phyloP scores from a whole-genome alignment of 768 basidiomycete genomes.

The Termitomyces eurrhizus region DNA sequence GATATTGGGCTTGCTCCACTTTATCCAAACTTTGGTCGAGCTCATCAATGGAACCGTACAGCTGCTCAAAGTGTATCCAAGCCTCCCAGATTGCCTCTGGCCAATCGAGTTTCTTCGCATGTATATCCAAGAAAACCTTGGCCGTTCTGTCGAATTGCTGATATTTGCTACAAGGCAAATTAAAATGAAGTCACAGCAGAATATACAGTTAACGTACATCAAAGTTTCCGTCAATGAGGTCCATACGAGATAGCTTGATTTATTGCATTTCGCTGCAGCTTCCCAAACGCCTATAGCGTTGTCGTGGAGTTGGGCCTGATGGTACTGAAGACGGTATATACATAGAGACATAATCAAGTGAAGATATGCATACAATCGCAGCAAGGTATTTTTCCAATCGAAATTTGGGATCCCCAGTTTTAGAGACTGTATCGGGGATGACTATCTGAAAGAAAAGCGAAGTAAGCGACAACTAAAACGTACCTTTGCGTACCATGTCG shows the following conservation, averaged over 20 bases:
- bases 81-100: constrained; percentile 93
- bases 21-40: constrained; percentile 60
- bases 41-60: constrained; percentile 69
- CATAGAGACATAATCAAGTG: background rate
- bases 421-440: constrained; percentile 39
- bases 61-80: constrained; percentile 84
- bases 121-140: constrained; percentile 59
- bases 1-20: constrained; percentile 59
- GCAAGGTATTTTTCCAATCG: constrained; percentile 83
- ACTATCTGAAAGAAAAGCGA: background rate
- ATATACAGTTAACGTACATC: constrained; percentile 44
- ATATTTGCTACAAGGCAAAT: constrained; percentile 37
- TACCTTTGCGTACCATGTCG: constrained; percentile 56
- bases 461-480: constrained; percentile 5
- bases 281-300: constrained; percentile 62
- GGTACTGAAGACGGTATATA: constrained; percentile 12
- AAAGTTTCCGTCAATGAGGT: constrained; percentile 68
- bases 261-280: constrained; percentile 59
- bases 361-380: constrained; percentile 53
- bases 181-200: background rate
- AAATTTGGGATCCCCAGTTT: constrained; percentile 69
- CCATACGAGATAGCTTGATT: constrained; percentile 75
- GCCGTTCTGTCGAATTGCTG: constrained; percentile 59
- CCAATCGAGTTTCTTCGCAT: constrained; percentile 82
- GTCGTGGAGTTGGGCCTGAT: constrained; percentile 44